These are phyloP conservation scores for Talaromyces wortmannii DNA, from an alignment of 495 filamentous ascomycete species.

Conservation along the genomic window DNA sequence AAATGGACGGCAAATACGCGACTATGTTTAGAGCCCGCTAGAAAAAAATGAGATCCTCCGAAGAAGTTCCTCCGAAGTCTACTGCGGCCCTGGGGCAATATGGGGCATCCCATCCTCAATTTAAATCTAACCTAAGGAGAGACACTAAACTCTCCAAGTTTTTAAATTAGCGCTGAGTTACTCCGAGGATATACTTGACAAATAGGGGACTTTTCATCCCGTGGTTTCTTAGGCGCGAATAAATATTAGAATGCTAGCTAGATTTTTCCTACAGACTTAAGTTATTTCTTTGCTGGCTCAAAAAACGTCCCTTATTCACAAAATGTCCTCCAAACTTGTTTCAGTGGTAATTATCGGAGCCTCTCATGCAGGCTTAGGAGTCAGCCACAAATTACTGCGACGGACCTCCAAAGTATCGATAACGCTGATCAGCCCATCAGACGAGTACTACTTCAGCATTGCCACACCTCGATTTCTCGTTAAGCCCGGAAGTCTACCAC, in stretches of 20 bases:
- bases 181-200: not conserved
- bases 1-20: not conserved
- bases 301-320: not conserved
- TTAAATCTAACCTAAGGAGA: not conserved
- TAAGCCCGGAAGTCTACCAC: slow-evolving; percentile 28
- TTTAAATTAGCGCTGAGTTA: not conserved
- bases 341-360: slow-evolving; percentile 58
- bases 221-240: not conserved
- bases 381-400: slow-evolving; percentile 53
- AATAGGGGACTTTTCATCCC: not conserved
- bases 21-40: too few relatives aligned
- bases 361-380: slow-evolving; percentile 47
- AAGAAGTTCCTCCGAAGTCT: not conserved
- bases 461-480: slow-evolving; percentile 41
- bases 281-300: not conserved
- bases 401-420: slow-evolving; percentile 40
- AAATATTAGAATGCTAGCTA: not conserved
- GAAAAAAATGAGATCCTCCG: not conserved
- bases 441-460: slow-evolving; percentile 46
- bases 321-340: not conserved
- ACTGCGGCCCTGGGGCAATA: not conserved
- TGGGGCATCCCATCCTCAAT: not conserved
- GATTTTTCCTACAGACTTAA: not conserved
- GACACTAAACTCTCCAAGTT: not conserved
- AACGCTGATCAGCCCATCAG: slow-evolving; percentile 48